Conservation (phyloP, 805 yeast genomes). For the Kregervanrija pseudodelftensis region DNA sequence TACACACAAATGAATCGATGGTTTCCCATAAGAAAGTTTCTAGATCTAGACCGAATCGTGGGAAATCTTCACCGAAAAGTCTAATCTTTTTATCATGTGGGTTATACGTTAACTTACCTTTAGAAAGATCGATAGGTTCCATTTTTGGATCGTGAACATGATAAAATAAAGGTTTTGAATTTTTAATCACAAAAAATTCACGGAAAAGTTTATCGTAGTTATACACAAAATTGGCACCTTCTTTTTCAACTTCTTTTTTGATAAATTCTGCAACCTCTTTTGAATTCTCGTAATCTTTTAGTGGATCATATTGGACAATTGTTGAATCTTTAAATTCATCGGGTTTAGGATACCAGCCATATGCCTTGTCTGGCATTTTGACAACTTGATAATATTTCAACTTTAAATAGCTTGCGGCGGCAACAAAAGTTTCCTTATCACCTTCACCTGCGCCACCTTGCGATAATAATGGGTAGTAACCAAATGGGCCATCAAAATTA, state of each 20-base stretch:
- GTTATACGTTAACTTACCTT: slow-evolving; percentile 6
- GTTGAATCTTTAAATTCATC: slow-evolving; percentile 23
- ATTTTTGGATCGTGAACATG: slow-evolving; percentile 44
- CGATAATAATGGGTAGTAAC: slow-evolving; percentile 52
- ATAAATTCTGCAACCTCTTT: slow-evolving; percentile 12
- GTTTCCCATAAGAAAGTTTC: slow-evolving; percentile 18
- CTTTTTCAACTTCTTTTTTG: slow-evolving; percentile 10
- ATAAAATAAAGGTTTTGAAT: slow-evolving; percentile 20
- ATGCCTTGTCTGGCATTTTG: slow-evolving; percentile 24
- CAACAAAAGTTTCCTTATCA: slow-evolving; percentile 67
- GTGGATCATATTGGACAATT: slow-evolving; percentile 26
- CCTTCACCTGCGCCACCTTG: slow-evolving; percentile 72
- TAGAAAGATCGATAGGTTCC: slow-evolving; percentile 34
- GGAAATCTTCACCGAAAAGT: slow-evolving; percentile 16
- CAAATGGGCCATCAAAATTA: slow-evolving; percentile 55
- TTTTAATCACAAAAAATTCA: slow-evolving; percentile 14
- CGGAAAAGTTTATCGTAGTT: slow-evolving; percentile 8
- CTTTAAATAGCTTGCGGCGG: slow-evolving; percentile 48
- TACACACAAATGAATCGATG: slow-evolving; percentile 25
- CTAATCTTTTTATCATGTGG: slow-evolving; percentile 13
- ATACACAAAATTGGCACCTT: slow-evolving; percentile 3
- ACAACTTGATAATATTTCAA: slow-evolving; percentile 44
- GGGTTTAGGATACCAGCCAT: slow-evolving; percentile 22
- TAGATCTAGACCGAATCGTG: slow-evolving; percentile 12
- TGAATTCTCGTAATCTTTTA: slow-evolving; percentile 17